Evolutionary conservation across 108 stramenopile genomes (phyloP).

Genomic region (Epithemia pelagica): DNA sequence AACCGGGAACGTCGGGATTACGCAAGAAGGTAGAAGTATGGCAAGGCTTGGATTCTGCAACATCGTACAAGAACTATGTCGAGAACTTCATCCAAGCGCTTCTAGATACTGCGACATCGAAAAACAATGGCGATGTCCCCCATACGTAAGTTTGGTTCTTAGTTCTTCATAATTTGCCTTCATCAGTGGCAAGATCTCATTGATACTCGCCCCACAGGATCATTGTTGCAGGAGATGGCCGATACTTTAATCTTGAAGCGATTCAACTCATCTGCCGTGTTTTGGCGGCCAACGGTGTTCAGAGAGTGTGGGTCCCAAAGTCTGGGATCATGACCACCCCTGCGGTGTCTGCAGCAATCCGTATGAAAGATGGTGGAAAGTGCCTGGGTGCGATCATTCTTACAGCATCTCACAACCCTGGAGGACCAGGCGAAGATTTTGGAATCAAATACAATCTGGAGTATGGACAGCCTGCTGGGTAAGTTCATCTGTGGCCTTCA

Average conservation of each 20-base stretch:
- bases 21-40: conserved; percentile 92
- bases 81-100: conserved; percentile 98
- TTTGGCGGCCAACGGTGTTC: conserved; percentile 85
- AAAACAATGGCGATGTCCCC: conserved; percentile 70
- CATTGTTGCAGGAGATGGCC: conserved; percentile 84
- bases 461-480: conserved; percentile 95
- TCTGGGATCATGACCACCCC: conserved; percentile 94
- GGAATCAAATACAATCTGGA: conserved; percentile 97
- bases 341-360: conserved; percentile 86
- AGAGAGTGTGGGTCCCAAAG: conserved; percentile 85
- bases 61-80: conserved; percentile 65
- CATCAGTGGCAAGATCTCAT: too few relatives aligned
- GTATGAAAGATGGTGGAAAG: conserved; percentile 59
- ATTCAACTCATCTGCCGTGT: conserved; percentile 89
- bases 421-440: conserved; percentile 98
- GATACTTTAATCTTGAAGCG: conserved; percentile 92
- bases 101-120: conserved; percentile 72
- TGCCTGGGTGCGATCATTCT: conserved; percentile 88
- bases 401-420: conserved; percentile 98
- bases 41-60: conserved; percentile 42
- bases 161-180: not conserved
- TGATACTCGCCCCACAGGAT: conserved; percentile 27
- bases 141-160: conserved; percentile 61
- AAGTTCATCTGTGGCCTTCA: too few relatives aligned
- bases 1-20: conserved; percentile 93